Evolutionary conservation across 2,329 filamentous ascomycete species (phyloP), one percentile per base, ranked within the genome.

Genomic region (Ophiostoma pallidulum): DNA sequence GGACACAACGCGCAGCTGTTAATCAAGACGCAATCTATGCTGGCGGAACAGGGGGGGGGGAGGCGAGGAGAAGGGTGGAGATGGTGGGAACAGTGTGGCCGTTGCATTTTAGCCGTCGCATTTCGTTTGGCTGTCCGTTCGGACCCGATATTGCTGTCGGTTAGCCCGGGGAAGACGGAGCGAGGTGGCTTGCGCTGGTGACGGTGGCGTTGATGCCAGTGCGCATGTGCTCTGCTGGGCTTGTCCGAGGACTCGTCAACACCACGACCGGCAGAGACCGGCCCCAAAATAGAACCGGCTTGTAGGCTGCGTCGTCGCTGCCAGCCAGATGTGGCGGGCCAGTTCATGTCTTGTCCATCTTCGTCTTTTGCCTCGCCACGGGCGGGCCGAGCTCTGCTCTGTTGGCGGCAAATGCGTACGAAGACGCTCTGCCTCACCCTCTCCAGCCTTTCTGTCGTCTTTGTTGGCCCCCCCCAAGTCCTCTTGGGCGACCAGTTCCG

Each of bases 71-170:
- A 29, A 14, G n/a, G 10, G 31, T 35, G 41, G 41, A 28, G 31
- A 28, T 10, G 20, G 32, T 28, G 20, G 14, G n/a, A 44, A 33
- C 31, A 9, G 26, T 18, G 31, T 44, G 41, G 14, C 6, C 33
- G 31, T 16, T 35, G 31, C 41, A 33, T 29, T 43, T 43, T 44
- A 44, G 33, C 41, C 32, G 41, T 19, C 28, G 32, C 19, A 28
- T 14, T 26, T 44, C 41, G 41, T 44, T 35, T 44, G 41, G 31
- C 31, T 36, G 20, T 14, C 20, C 22, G 31, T 24, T 44, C 41
- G 41, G 41, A 31, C 41, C 41, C 41, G 41, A 43, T 44, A 44
- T 44, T 44, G 41, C n/a, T 44, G 32, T 36, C 41, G 32, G 41
- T 44, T 44, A 31, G 22, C 22, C 41, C 41, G 41, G 41, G 36